Base-by-base conservation (phyloP, 2,329 filamentous ascomycete genomes). In the Neoscytalidium dimidiatum region DNA sequence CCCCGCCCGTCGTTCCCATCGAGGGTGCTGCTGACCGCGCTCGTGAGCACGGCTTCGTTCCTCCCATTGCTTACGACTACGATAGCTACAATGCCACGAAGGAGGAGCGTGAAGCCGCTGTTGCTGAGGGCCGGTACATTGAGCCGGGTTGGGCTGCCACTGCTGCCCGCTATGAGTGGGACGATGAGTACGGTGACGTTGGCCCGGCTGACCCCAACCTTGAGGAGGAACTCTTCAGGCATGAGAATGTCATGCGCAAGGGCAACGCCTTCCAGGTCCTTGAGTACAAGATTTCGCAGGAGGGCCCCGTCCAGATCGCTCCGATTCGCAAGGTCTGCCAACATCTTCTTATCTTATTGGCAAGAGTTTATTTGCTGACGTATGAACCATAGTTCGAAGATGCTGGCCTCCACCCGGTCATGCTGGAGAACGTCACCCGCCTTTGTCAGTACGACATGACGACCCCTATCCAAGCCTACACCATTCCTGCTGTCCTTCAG, bases 391-490 rank as follows among this genome's bases (percentile, higher is more conserved):
- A 83, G 75, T 98, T 97, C 75, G 81, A 88, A 1, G 84, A 91
- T 65, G 92, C 92, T 23, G 93, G 92, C 1, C 82, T 99, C 14
- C 95, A 99, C 71, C 95, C 95, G 0, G 85, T 88, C 29, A 90
- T 98, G 84, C 75, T 90, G 1, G 83, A 89, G 68, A 99, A 98
- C 69, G 84, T 97, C 44, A 58, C 21, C n/a, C 74, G 86, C 66
- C 82, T 94, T 2, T 89, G 88, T 67, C 85, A 88, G 1, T 98
- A 96, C 73, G 75, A 80, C 0, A 73, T 79, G 0, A 92, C 94
- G 0, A 98, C 95, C 0, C 92, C 94, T 0, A 95, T 99, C 41
- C 95, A 99, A 75, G 86, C 87, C 21, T 97, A 92, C 75, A 89
- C 88, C 4, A 86, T 98, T 31, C 93, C 95, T 0, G 89, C 94